Conservation (phyloP, 495 filamentous ascomycete species). For the Filosporella fistucella region DNA sequence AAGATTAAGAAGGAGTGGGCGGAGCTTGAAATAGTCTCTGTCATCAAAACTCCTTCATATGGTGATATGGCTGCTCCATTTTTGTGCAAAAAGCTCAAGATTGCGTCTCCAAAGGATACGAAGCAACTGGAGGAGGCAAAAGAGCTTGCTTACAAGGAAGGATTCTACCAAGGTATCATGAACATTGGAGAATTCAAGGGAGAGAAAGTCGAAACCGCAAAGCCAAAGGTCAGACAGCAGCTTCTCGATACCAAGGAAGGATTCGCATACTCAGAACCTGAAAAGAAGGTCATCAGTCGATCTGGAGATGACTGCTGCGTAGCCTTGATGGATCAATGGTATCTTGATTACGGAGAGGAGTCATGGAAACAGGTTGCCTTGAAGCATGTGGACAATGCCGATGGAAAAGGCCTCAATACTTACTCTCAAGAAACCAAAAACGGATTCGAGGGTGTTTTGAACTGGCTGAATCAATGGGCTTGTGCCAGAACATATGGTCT, state of each 20-base stretch:
- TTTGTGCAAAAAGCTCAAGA: conserved; percentile 90
- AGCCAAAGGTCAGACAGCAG: conserved; percentile 77
- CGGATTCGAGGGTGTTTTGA: conserved; percentile 74
- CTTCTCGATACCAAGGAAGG: conserved; percentile 77
- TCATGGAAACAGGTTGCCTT: conserved; percentile 73
- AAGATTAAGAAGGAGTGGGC: conserved; percentile 97
- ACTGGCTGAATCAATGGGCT: conserved; percentile 95
- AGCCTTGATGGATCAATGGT: conserved; percentile 94
- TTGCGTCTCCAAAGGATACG: conserved; percentile 89
- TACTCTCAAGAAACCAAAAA: conserved; percentile 77
- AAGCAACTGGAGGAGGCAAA: conserved; percentile 91
- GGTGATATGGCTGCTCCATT: conserved; percentile 78
- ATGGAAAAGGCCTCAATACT: conserved; percentile 65
- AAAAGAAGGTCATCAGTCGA: conserved; percentile 78
- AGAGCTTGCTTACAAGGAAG: conserved; percentile 93
- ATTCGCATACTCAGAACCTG: conserved; percentile 90
- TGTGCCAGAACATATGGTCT: conserved; percentile 89
- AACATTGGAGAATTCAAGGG: conserved; percentile 84
- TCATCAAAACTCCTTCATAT: conserved; percentile 88
- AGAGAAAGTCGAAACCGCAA: conserved; percentile 76
- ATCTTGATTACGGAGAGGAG: conserved; percentile 89
- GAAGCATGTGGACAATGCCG: conserved; percentile 60
- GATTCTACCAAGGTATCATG: conserved; percentile 96
- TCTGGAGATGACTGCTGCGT: conserved; percentile 89
- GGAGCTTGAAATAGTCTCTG: conserved; percentile 76